Base-by-base conservation (phyloP, 805 yeast species). In the Nematodospora valgi region DNA sequence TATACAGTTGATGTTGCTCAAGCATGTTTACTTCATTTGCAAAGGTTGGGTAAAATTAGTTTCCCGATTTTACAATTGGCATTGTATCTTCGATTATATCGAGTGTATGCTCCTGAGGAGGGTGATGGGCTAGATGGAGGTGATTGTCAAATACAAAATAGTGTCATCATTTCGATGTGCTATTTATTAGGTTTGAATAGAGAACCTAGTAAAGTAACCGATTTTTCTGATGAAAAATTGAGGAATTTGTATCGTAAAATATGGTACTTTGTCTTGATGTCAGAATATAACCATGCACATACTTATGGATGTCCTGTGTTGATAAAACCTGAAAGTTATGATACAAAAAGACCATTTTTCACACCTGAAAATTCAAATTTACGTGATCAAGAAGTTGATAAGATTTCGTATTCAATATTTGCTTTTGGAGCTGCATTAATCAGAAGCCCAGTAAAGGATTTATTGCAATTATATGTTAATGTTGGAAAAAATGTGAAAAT, bases 11-110 rank as follows among this genome's bases (percentile, higher is more conserved):
- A 60, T 34, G 69, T 71, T 15, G 80, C 84, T 0, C 75, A 74
- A 41, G 52, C 65, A 40, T 78, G 84, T 46, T 49, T 78, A 28
- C 70, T 74, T 38, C 80, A 74, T 42, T 78, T 78, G 52, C 71
- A 70, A 32, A 39, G 77, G 21, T 46, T 74, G 30, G 55, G 76
- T 40, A 54, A 56, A 27, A 43, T 58, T 2, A 51, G 47, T 33
- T 50, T 60, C 21, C 54, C 58, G 0, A 47, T 62, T 4, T 37
- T 63, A 18, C 66, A 58, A 38, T 45, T 56, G 19, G 58, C 59
- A 1, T 36, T 57, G 1, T 59, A 39, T 31, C 43, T 56, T 31
- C 39, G 61, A 23, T 13, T 59, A 3, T 63, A 63, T 34, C 58
- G 57, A 29, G 33, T 45, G 0, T 60, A 48, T 38, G 68, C 68